These are phyloP conservation scores for Aureobasidium melanogenum DNA, from an alignment of 2,329 filamentous ascomycete genomes.

Conservation along the genomic window DNA sequence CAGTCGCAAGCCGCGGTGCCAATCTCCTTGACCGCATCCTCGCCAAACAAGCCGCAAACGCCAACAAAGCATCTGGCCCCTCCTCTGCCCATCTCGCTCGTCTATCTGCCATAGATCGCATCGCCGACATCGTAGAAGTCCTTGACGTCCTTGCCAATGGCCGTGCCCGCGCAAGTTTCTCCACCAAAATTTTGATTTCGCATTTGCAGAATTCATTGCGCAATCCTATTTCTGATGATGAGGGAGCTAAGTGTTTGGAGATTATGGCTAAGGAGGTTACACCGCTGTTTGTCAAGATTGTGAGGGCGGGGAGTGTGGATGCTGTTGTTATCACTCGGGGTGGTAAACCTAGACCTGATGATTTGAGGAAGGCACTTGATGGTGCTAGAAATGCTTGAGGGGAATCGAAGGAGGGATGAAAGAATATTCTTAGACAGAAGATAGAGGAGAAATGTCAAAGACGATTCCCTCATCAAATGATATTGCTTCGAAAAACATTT, in stretches of 20 bases:
- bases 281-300: slow-evolving; percentile 33
- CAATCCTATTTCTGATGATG: slow-evolving; percentile 36
- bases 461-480: too few relatives aligned
- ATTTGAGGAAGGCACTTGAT: not conserved
- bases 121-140: slow-evolving; percentile 36
- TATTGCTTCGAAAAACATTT: too few relatives aligned
- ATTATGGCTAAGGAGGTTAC: slow-evolving; percentile 36
- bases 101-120: slow-evolving; percentile 37
- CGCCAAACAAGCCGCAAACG: slow-evolving; percentile 37
- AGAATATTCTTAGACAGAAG: not conserved
- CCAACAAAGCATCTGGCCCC: slow-evolving; percentile 29
- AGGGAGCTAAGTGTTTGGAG: slow-evolving; percentile 34
- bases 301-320: slow-evolving; percentile 31
- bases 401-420: too few relatives aligned
- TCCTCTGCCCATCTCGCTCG: slow-evolving; percentile 36
- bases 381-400: not conserved
- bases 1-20: slow-evolving; percentile 30
- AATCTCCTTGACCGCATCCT: slow-evolving; percentile 43
- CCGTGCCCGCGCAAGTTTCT: slow-evolving; percentile 34
- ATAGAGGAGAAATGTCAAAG: not conserved
- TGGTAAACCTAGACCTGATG: slow-evolving; percentile 16
- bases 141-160: slow-evolving; percentile 33
- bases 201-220: slow-evolving; percentile 37
- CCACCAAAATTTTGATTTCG: slow-evolving; percentile 33
- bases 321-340: slow-evolving; percentile 34